phyloP scores from a whole-genome alignment of 179 eudicot genomes.

The Monotropa hypopitys region DNA sequence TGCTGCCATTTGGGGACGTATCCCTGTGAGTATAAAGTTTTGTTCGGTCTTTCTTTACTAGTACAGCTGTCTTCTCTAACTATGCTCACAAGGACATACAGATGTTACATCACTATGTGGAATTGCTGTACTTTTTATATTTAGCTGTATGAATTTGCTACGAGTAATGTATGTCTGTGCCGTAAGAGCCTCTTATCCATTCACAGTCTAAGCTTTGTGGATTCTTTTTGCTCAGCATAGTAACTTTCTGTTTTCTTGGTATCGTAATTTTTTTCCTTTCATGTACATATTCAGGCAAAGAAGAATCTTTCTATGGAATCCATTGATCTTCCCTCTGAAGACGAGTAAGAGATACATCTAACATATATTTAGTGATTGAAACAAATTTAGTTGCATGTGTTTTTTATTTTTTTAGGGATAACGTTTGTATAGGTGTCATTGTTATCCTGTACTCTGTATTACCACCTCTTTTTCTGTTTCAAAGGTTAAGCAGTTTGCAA shows the following conservation, averaged over 20 bases:
- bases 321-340: constrained; percentile 37
- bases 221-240: background rate
- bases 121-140: background rate
- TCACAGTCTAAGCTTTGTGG: background rate
- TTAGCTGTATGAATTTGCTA: background rate
- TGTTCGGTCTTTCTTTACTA: background rate
- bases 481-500: background rate
- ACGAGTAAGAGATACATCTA: constrained; percentile 56
- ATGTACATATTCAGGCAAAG: constrained; percentile 38
- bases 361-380: constrained; percentile 7
- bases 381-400: background rate
- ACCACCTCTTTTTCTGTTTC: background rate
- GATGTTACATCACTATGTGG: background rate
- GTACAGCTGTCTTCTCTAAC: background rate
- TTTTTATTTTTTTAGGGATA: background rate
- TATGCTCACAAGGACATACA: background rate
- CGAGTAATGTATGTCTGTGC: background rate
- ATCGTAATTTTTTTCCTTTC: background rate
- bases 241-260: constrained; percentile 1
- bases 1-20: constrained; percentile 47
- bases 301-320: constrained; percentile 73
- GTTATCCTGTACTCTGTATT: background rate
- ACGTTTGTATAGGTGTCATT: background rate
- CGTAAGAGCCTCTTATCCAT: background rate
- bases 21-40: constrained; percentile 38